phyloP scores from a whole-genome alignment of 768 basidiomycete genomes.

The Russula sp. region DNA sequence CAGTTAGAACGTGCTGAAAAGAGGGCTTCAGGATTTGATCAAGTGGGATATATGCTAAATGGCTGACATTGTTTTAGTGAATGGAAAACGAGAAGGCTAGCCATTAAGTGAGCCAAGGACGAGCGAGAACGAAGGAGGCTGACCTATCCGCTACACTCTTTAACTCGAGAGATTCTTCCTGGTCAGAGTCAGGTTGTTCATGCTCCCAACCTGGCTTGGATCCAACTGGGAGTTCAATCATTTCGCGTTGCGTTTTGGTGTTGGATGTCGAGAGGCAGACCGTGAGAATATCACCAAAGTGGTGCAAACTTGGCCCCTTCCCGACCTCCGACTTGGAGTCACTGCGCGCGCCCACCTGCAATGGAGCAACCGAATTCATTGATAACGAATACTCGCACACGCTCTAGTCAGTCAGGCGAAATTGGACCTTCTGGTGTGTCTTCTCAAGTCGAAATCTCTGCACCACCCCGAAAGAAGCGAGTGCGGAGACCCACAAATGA shows the following conservation, averaged over 20 bases:
- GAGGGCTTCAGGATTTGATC: constrained; percentile 25
- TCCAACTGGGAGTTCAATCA: constrained; percentile 50
- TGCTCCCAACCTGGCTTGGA: constrained; percentile 59
- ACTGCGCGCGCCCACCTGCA: too few relatives aligned
- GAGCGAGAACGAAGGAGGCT: background rate
- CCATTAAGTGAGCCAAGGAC: constrained; percentile 8
- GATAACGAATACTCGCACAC: background rate
- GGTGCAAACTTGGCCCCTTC: background rate
- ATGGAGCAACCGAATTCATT: constrained; percentile 7
- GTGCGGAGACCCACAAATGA: constrained; percentile 12
- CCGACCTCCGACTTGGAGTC: too few relatives aligned
- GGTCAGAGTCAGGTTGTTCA: constrained; percentile 43
- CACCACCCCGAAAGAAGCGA: constrained; percentile 25
- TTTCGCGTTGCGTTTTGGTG: background rate
- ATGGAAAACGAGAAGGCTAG: constrained; percentile 59
- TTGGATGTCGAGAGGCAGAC: background rate
- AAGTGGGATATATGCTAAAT: constrained; percentile 4
- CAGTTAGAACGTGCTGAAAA: constrained; percentile 65
- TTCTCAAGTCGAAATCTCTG: constrained; percentile 14
- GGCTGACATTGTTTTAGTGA: constrained; percentile 68
- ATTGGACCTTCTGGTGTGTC: background rate
- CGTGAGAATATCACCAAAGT: constrained; percentile 13
- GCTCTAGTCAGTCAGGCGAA: constrained; percentile 8
- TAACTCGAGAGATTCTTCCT: constrained; percentile 37
- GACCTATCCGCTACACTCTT: constrained; percentile 60